Percentiles rank a stretch among this genome's conserved stretches.
These are phyloP conservation scores for Cytospora chrysosperma DNA, from an alignment of 2,329 filamentous ascomycete species.

Conservation along the genomic window DNA sequence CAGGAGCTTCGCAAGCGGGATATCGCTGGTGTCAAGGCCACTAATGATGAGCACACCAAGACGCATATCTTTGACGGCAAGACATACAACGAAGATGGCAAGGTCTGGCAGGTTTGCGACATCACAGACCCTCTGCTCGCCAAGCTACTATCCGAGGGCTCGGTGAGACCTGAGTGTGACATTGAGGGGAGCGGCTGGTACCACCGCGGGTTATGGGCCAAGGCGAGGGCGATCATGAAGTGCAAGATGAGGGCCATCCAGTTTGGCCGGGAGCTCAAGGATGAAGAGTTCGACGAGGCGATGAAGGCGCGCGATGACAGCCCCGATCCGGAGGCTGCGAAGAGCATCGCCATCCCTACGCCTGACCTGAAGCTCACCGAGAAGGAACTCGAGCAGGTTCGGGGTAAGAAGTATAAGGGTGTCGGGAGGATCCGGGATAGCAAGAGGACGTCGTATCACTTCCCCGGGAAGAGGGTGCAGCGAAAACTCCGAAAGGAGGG, in stretches of 20 bases:
- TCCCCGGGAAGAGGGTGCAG: conserved; percentile 15
- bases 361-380: conserved; percentile 41
- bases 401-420: conserved; percentile 35
- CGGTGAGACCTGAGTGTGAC: conserved; percentile 60
- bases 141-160: conserved; percentile 62
- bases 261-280: conserved; percentile 50
- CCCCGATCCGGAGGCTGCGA: conserved; percentile 29
- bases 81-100: conserved; percentile 73
- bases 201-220: conserved; percentile 75
- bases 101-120: conserved; percentile 93
- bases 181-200: conserved; percentile 75
- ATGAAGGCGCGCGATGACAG: conserved; percentile 39
- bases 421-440: conserved; percentile 27
- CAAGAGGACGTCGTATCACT: conserved; percentile 30
- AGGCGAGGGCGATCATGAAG: conserved; percentile 84
- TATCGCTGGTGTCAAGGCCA: conserved; percentile 31
- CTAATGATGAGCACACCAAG: conserved; percentile 32
- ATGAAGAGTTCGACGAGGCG: conserved; percentile 46
- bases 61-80: conserved; percentile 81
- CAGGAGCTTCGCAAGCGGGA: conserved; percentile 45
- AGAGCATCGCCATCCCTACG: conserved; percentile 38
- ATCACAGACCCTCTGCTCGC: conserved; percentile 76
- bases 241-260: conserved; percentile 74
- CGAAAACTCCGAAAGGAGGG: neutral
- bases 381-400: conserved; percentile 36